Base-by-base conservation (phyloP, 2,329 filamentous ascomycete genomes). In the Pseudogymnoascus sp. region DNA sequence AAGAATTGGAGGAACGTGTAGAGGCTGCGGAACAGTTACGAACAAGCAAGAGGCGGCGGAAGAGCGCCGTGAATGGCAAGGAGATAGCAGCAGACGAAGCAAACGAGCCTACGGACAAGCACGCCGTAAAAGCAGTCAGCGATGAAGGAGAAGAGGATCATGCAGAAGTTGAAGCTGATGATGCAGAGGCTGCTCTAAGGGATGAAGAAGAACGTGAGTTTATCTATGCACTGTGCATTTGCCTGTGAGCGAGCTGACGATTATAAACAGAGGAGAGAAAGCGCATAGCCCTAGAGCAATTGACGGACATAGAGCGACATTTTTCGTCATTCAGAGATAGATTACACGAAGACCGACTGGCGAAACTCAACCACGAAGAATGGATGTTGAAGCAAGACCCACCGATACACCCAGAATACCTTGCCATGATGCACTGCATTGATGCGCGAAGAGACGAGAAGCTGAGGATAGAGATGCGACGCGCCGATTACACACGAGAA, bases 261-360 rank as follows among this genome's bases (percentile, higher is more conserved):
- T 77, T 65, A 75, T 66, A 64, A 37, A 70, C 69, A 93, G 90
- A 90, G 67, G 85, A 90, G 70, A 87, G 86, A 71, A 95, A 93
- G 77, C 87, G 87, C 71, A 83, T 84, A 35, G 93, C 93, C 0
- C 88, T 93, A 71, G 90, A 92, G 62, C 86, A 91, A 67, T 83
- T 97, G 69, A 82, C 85, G 16, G 83, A 85, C 16, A 89, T 99
- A 45, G 93, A 97, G 73, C 89, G 89, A 73, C 90, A 95, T 72
- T 99, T 99, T 76, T 86, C 88, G 64, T 83, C 89, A 16, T 90
- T 97, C 71, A 85, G 92, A 70, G 92, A 92, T 70, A 96, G 92
- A 67, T 83, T 97, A 43, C 95, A 93, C 74, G 91, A 95, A 71
- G 93, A 97, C 74, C 86, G 91, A 66, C 83, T 99, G 21, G 88